Base-by-base conservation (phyloP, 495 filamentous ascomycete genomes). In the Aspergillus panamensis region DNA sequence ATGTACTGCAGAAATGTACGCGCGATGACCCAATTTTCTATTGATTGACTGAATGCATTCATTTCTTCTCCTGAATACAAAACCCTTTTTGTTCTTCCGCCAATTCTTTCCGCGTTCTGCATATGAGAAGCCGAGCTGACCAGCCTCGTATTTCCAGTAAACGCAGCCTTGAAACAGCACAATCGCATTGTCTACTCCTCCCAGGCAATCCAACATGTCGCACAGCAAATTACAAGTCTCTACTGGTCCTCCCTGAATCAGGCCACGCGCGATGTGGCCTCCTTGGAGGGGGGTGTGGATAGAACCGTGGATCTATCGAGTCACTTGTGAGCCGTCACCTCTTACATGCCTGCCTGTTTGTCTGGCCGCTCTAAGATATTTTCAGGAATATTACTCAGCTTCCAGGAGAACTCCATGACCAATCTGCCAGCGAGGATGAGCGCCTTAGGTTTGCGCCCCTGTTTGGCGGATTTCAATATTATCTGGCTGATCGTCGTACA, bases 121-220 rank as follows among this genome's bases (percentile, higher is more conserved):
- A 25, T 50, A 8, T 13, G 17, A 16, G 20, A 53, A 35, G 1
- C 13, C 4, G 37, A 44, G 17, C 57, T 52, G 25, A 55, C 68
- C 67, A 56, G 39, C 66, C 54, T 44, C 12, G 45, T 9, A 25
- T 37, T 40, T 14, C 12, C 71, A 79, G 83, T 91, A 9, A 92
- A 92, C 67, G 74, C 81, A 43, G 72, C 75, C 20, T 73, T 91
- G 37, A 82, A 81, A 53, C 85, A 88, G 58, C 91, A 95, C 69
- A 80, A 81, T 58, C 85, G 83, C 31, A 76, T 85, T 33, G 85
- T 84, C 14, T 92, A 93, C 72, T 82, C 85, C 12, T 82, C 86
- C 0, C 88, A 92, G 62, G 84, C 88, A 0, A 83, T 85, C 55
- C 82, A 89, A 35, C 87, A 92, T 73, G 82, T 95, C 40, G 90